Conservation (phyloP, 768 basidiomycete genomes). For the Coprinopsis marcescibilis region DNA sequence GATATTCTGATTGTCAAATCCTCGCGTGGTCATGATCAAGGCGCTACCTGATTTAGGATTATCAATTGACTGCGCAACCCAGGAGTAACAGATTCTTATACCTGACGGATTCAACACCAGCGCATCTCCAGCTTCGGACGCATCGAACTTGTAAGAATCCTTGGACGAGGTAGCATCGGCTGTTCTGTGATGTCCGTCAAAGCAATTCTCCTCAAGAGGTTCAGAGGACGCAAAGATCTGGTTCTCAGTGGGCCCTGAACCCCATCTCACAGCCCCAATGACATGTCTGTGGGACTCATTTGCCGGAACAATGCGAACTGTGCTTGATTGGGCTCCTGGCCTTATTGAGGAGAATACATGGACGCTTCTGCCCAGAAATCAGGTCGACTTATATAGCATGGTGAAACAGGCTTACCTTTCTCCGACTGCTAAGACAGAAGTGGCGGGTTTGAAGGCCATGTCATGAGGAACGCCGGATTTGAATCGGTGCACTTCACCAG, state of each 20-base stretch:
- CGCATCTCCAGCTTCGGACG: slow-evolving; percentile 48
- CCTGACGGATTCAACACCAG: slow-evolving; percentile 42
- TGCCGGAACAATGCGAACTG: slow-evolving; percentile 7
- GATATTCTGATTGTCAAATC: slow-evolving; percentile 22
- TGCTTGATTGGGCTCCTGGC: slow-evolving; percentile 19
- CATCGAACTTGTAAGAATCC: slow-evolving; percentile 32
- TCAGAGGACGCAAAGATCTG: slow-evolving; percentile 56
- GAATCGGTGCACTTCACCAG: slow-evolving; percentile 16
- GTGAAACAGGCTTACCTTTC: slow-evolving; percentile 26
- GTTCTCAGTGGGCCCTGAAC: slow-evolving; percentile 29
- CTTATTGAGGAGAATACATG: slow-evolving; percentile 11
- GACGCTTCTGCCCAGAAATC: slow-evolving; percentile 11
- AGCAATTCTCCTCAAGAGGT: slow-evolving; percentile 22
- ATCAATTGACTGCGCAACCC: background rate
- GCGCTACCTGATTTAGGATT: slow-evolving; percentile 19
- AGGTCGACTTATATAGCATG: background rate
- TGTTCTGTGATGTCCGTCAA: slow-evolving; percentile 42
- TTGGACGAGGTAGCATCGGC: slow-evolving; percentile 34
- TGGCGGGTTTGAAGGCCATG: slow-evolving; percentile 38
- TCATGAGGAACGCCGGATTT: slow-evolving; percentile 34
- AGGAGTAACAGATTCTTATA: slow-evolving; percentile 16
- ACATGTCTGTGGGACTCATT: slow-evolving; percentile 15
- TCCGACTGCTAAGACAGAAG: slow-evolving; percentile 35
- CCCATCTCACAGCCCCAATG: slow-evolving; percentile 52
- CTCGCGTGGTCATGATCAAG: slow-evolving; percentile 31